These are phyloP conservation scores for Sporisorium graminicola DNA, from an alignment of 1,284 basidiomycete genomes.

Conservation along the genomic window DNA sequence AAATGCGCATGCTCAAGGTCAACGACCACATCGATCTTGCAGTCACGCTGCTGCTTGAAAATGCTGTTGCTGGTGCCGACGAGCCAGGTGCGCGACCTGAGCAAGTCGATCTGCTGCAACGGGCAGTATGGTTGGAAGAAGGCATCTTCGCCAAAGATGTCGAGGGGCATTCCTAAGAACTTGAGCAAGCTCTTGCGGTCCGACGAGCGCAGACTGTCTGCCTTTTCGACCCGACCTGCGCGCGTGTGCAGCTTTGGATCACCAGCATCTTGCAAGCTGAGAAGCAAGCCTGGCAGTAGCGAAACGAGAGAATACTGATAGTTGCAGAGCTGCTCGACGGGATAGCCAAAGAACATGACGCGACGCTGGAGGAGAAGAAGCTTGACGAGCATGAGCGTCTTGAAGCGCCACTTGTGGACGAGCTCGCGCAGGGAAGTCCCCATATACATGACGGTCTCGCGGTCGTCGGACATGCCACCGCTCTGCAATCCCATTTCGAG, in stretches of 20 bases:
- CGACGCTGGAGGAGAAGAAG: slow-evolving; percentile 84
- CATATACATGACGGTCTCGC: slow-evolving; percentile 77
- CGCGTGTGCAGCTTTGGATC: slow-evolving; percentile 80
- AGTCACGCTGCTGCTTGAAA: slow-evolving; percentile 90
- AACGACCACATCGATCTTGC: slow-evolving; percentile 84
- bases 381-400: slow-evolving; percentile 93
- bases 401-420: slow-evolving; percentile 92
- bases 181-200: slow-evolving; percentile 90
- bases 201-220: slow-evolving; percentile 82
- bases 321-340: slow-evolving; percentile 94
- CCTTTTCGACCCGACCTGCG: slow-evolving; percentile 26
- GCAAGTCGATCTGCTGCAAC: slow-evolving; percentile 91
- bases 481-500: slow-evolving; percentile 64
- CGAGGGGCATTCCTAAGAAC: slow-evolving; percentile 89
- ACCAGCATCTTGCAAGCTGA: slow-evolving; percentile 91
- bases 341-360: slow-evolving; percentile 96
- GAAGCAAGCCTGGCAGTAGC: slow-evolving; percentile 76
- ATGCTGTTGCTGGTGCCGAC: slow-evolving; percentile 92
- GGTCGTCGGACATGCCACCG: slow-evolving; percentile 49
- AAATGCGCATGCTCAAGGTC: slow-evolving; percentile 73
- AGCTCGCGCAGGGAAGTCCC: slow-evolving; percentile 92
- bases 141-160: slow-evolving; percentile 76
- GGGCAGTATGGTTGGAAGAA: slow-evolving; percentile 99
- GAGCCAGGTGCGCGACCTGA: slow-evolving; percentile 85
- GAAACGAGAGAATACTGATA: slow-evolving; percentile 91